Evolutionary conservation across 805 yeast genomes (phyloP).

Genomic region (Scheffersomyces coipomensis): DNA sequence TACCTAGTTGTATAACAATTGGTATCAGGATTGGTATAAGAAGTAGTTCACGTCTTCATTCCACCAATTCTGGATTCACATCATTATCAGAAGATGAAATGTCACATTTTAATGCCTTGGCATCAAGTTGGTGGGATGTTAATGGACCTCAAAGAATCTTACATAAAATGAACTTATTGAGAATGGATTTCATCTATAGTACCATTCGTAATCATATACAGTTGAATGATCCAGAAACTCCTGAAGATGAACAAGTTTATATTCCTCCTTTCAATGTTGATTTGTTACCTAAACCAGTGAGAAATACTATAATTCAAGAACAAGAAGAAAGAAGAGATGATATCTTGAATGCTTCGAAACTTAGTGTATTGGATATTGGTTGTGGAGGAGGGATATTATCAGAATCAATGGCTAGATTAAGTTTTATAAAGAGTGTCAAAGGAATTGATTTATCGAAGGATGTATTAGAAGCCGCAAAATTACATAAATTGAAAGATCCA

Average conservation of each 20-base stretch:
- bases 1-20: neutral
- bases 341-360: slow-evolving; percentile 31
- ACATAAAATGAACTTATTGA: slow-evolving; percentile 87
- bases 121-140: slow-evolving; percentile 98
- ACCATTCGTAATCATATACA: slow-evolving; percentile 48
- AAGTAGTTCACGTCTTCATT: neutral
- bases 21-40: neutral
- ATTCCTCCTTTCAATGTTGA: slow-evolving; percentile 77
- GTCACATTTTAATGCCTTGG: slow-evolving; percentile 80
- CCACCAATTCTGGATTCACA: slow-evolving; percentile 17
- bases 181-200: slow-evolving; percentile 82
- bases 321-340: slow-evolving; percentile 47
- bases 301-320: slow-evolving; percentile 45
- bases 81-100: slow-evolving; percentile 62
- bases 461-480: slow-evolving; percentile 74
- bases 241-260: slow-evolving; percentile 49
- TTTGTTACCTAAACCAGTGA: slow-evolving; percentile 59
- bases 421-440: slow-evolving; percentile 57
- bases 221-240: slow-evolving; percentile 31
- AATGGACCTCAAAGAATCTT: slow-evolving; percentile 89
- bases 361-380: slow-evolving; percentile 80
- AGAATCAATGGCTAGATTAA: slow-evolving; percentile 81
- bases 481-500: slow-evolving; percentile 71
- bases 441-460: slow-evolving; percentile 88
- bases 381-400: slow-evolving; percentile 97